Evolutionary conservation across 2,329 filamentous ascomycete species (phyloP), one percentile per base, ranked within the genome.

Genomic region (Bipolaris sorokiniana): DNA sequence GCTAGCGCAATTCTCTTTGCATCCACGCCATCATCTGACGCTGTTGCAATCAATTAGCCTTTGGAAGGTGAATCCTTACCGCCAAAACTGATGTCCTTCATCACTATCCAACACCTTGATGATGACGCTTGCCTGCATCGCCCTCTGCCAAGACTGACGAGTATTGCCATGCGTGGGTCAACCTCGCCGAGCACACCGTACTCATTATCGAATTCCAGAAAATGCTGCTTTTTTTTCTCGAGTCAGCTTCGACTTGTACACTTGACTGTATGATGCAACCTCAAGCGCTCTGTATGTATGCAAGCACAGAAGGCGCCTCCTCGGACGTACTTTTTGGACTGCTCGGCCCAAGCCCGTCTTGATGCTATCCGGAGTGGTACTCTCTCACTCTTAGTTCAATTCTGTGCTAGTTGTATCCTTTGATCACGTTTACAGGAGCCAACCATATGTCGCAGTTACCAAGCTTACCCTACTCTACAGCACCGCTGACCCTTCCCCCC

Each of bases 171-270:
- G 58, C 56, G 46, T 61, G 55, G 56, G 45, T 64, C 49, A 58
- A 72, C 62, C 62, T 74, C 69, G 71, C 69, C 69, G 71, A 72
- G 62, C 54, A 67, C 38, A 56, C 59, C 62, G 52, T 54, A 64
- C 16, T 61, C 51, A 40, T 48, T 66, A 65, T 68, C 61, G 62
- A 63, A 52, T 53, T 48, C 3, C 46, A 58, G 46, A 52, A 52
- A 54, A 51, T 48, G 45, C 51, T 51, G 56, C 49, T 57, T 63
- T 55, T 54, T 54, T 54, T 52, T 38, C 3, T 38, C 48, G 49
- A 45, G 41, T 52, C 54, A 54, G 46, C 52, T 36, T 42, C 44
- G 44, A 55, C 61, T 48, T 62, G 58, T 50, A 18, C 38, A 38
- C 23, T 33, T n/a, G 46, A 50, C 38, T 37, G 51, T 47, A 51